These are phyloP conservation scores for Sphagnum magellanicum DNA, from an alignment of 228 moss, liverwort and hornwort genomes.

Conservation along the genomic window DNA sequence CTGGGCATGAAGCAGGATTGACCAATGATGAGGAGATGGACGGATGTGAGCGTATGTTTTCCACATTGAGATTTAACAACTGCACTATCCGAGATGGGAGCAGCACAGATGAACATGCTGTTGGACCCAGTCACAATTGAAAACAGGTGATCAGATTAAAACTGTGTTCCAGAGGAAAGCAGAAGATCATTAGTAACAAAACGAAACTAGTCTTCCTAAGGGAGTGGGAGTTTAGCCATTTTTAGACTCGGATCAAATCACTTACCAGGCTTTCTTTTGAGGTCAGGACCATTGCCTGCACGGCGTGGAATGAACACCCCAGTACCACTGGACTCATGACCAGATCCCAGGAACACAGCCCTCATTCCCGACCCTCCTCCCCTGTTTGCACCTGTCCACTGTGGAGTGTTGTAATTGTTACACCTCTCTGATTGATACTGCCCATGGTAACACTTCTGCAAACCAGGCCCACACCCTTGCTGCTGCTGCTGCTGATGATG, in stretches of 20 bases:
- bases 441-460: too few relatives aligned
- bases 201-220: too few relatives aligned
- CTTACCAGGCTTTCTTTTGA: conserved; percentile 60
- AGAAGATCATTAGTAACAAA: too few relatives aligned
- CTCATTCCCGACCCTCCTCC: conserved; percentile 71
- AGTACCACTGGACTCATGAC: conserved; percentile 74
- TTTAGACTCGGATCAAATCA: too few relatives aligned
- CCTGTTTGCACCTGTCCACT: not conserved
- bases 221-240: too few relatives aligned
- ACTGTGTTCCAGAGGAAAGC: not conserved
- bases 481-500: conserved; percentile 14
- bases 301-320: conserved; percentile 85
- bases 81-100: conserved; percentile 52
- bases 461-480: conserved; percentile 4
- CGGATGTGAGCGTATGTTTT: conserved; percentile 32
- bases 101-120: conserved; percentile 56
- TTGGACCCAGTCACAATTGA: not conserved
- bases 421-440: not conserved
- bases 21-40: not conserved
- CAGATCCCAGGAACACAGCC: conserved; percentile 74
- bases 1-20: not conserved
- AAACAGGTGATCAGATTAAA: not conserved
- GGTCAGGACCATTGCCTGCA: conserved; percentile 26
- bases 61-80: conserved; percentile 48
- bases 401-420: not conserved